These are phyloP conservation scores for Colletotrichum theobromicola DNA, from an alignment of 2,329 filamentous ascomycete species.

Conservation along the genomic window DNA sequence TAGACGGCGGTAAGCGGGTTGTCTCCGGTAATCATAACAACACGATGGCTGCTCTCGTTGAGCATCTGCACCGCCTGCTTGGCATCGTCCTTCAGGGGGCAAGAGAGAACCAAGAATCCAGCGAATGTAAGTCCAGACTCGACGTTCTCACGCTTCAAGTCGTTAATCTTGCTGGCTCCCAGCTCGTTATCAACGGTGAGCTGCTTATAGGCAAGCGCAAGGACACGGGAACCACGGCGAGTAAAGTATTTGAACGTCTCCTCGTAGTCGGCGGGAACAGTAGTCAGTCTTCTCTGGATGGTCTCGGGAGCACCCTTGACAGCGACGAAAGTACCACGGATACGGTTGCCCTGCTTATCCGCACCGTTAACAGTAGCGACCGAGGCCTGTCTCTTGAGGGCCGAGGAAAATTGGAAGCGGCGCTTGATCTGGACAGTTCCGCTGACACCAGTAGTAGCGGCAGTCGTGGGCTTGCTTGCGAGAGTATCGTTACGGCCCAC, in stretches of 20 bases:
- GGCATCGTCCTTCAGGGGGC: constrained; percentile 94
- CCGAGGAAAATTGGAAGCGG: constrained; percentile 97
- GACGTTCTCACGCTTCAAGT: constrained; percentile 90
- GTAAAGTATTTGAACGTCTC: constrained; percentile 99
- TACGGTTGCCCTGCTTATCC: constrained; percentile 77
- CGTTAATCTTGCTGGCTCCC: constrained; percentile 85
- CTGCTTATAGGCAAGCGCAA: constrained; percentile 94
- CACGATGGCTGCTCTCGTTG: constrained; percentile 97
- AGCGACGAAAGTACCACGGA: constrained; percentile 86
- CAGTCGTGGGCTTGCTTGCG: constrained; percentile 64
- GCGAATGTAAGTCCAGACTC: constrained; percentile 87
- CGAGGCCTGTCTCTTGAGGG: constrained; percentile 94
- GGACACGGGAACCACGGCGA: constrained; percentile 90
- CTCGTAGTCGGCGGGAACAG: constrained; percentile 86
- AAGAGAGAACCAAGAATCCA: constrained; percentile 94
- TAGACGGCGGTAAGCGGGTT: constrained; percentile 97
- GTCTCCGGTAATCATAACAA: constrained; percentile 99
- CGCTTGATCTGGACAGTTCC: constrained; percentile 94
- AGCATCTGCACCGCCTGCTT: constrained; percentile 94
- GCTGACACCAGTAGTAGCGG: constrained; percentile 52
- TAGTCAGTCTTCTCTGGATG: constrained; percentile 89
- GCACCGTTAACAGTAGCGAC: constrained; percentile 81
- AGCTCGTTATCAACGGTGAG: constrained; percentile 83
- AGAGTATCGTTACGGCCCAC: constrained; percentile 90
- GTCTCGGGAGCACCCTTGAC: constrained; percentile 98